These are phyloP conservation scores for Fusarium musae DNA, from an alignment of 2,329 filamentous ascomycete genomes.

Conservation along the genomic window DNA sequence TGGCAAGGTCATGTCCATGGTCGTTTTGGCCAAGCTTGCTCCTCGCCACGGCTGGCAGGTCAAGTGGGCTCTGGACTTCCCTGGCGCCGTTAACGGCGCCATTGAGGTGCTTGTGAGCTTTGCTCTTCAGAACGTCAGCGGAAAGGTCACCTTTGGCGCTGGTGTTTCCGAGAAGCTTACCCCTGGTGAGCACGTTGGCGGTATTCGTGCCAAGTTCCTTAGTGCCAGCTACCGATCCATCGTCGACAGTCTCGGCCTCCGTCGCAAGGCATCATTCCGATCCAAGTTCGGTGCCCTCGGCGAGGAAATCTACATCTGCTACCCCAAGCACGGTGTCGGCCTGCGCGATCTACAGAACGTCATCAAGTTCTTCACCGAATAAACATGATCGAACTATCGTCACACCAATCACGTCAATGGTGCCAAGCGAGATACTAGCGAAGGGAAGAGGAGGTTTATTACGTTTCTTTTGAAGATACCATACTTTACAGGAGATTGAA, in stretches of 20 bases:
- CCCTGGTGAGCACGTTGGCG: conserved; percentile 83
- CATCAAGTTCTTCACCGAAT: conserved; percentile 88
- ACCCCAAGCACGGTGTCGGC: conserved; percentile 86
- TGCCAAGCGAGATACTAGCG: conserved; percentile 2
- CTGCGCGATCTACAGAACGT: conserved; percentile 86
- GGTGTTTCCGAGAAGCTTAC: conserved; percentile 80
- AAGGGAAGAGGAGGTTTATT: not conserved
- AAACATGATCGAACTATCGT: conserved; percentile 41
- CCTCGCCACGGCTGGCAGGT: conserved; percentile 90
- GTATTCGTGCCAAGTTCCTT: conserved; percentile 82
- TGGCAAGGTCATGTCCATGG: conserved; percentile 78
- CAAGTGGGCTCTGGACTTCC: conserved; percentile 97
- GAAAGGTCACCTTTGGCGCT: conserved; percentile 84
- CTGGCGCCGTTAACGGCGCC: conserved; percentile 82
- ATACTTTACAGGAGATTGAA: conserved; percentile 18
- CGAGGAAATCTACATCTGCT: conserved; percentile 89
- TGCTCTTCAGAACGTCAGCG: conserved; percentile 65
- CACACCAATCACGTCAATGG: not conserved
- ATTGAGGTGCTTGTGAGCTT: conserved; percentile 86
- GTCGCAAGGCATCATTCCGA: conserved; percentile 87
- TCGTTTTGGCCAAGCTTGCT: conserved; percentile 84
- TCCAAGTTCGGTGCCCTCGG: conserved; percentile 89
- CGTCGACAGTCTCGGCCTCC: conserved; percentile 82
- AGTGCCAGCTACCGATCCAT: conserved; percentile 85
- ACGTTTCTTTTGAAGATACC: conserved; percentile 30